Evolutionary conservation across 169 alveolate species (phyloP), one percentile per base, ranked within the genome.

Genomic region (Cryptosporidium ubiquitum): DNA sequence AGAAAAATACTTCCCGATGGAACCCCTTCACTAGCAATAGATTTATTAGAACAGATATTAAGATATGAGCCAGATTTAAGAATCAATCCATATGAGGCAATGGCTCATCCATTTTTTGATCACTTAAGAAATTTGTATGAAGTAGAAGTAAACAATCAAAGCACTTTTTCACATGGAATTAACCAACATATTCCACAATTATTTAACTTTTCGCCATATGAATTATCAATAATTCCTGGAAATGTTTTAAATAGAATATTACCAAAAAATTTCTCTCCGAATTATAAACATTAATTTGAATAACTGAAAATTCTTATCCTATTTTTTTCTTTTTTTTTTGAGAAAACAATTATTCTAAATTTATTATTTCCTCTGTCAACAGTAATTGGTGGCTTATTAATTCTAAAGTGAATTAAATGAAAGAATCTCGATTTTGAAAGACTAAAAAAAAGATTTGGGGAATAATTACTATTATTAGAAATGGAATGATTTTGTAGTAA

Each of bases 21-120:
- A 29, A 92, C 96, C 9, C 91, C 96, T 2, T 91, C 86, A 14
- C 92, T 92, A 33, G 97, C 97, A 16, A 91, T 96, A 31, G 95
- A 95, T 68, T 85, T 96, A 16, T 85, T 96, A 26, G 84, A 93
- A n/a, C 71, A 84, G 37, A 91, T 96, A 42, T 92, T 96, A 71
- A 74, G 92, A 60, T 96, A 96, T 64, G 97, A 96, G 66, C 98
- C 98, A 12, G 85, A 93, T 70, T 86, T 93, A 60, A 91, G 98
- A 51, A 85, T 95, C 12, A 92, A 68, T 47, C 96, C 98, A 18
- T 84, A 94, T 64, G 98, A 94, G 58, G 97, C 97, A 35, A 91
- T 98, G 86, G 94, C 96, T 3, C 99, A 98, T 91, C 97, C 97
- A 69, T 97, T 95, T 91, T 98, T 96, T 86, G 99, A 97, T 71